Base-by-base conservation (phyloP, 352 stramenopile species). In the Phytophthora tubulina region DNA sequence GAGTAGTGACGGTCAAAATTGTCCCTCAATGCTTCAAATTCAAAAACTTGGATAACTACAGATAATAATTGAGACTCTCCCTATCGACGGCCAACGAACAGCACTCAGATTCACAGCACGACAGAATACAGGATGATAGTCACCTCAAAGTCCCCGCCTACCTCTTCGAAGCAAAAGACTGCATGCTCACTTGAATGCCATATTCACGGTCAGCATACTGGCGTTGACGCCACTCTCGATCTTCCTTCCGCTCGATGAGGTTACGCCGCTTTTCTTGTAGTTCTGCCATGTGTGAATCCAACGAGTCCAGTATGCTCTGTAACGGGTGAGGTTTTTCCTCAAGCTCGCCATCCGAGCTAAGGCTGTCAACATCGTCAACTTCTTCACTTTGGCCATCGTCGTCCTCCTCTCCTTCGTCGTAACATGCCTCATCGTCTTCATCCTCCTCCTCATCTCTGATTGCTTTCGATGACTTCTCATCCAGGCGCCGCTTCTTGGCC, bases 181-280 rank as follows among this genome's bases (percentile, higher is more conserved):
- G 54, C 54, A 64, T 45, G n/a, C 45, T 60, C 52, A 63, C 13
- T 51, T 61, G 41, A 54, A 62, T 17, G 13, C 33, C 38, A 46
- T 72, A 77, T 42, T 60, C 51, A 30, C 27, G 50, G 31, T 53
- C 31, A n/a, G n/a, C 32, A 61, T 72, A 61, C 27, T 59, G 58
- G 49, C 21, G 46, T 46, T 77, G 59, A 15, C 55, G 62, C 67
- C 71, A 78, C 33, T 88, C 72, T 7, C 80, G 85, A 46, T 88
- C 80, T 63, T 86, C 81, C 54, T 89, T 83, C 21, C 73, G 72
- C 63, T 91, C 76, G 45, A 89, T 80, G 11, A 88, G 72, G 11
- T 77, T 52, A 27, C 74, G 73, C 11, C 82, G 81, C 39, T 81
- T 76, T 13, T 72, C 57, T 62, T 90, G 72, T 11, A 94, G 75